phyloP scores from a whole-genome alignment of 2,329 filamentous ascomycete genomes.

The Cladosporium sp. region DNA sequence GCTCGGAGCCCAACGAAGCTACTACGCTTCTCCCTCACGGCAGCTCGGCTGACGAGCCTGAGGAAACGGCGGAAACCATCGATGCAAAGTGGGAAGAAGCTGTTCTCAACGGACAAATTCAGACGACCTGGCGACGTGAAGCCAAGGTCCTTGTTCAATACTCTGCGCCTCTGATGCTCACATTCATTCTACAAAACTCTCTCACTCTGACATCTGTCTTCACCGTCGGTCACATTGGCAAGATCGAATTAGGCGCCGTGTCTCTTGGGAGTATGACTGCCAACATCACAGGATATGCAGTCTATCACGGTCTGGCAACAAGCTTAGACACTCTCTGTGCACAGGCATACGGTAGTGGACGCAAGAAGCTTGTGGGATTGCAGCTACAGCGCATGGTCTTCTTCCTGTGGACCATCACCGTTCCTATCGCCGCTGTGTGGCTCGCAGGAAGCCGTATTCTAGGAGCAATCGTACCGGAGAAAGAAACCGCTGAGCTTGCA shows the following conservation, averaged over 20 bases:
- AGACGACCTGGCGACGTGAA: slow-evolving; percentile 88
- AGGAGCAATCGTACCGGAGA: slow-evolving; percentile 62
- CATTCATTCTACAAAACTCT: slow-evolving; percentile 47
- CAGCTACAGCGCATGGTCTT: slow-evolving; percentile 78
- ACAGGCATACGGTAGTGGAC: slow-evolving; percentile 89
- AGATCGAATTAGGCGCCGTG: slow-evolving; percentile 45
- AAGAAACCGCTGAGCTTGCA: slow-evolving; percentile 65
- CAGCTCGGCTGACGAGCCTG: slow-evolving; percentile 40
- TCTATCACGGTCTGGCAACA: slow-evolving; percentile 67
- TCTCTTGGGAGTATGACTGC: slow-evolving; percentile 47
- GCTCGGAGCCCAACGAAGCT: slow-evolving; percentile 36
- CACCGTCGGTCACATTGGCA: slow-evolving; percentile 48
- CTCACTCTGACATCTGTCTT: slow-evolving; percentile 46
- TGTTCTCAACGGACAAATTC: slow-evolving; percentile 72
- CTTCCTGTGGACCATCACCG: slow-evolving; percentile 67
- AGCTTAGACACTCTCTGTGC: slow-evolving; percentile 88
- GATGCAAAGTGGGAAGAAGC: slow-evolving; percentile 81
- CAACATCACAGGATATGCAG: slow-evolving; percentile 45
- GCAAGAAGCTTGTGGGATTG: slow-evolving; percentile 80
- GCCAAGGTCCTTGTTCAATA: slow-evolving; percentile 64
- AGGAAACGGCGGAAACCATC: slow-evolving; percentile 51
- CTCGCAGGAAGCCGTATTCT: slow-evolving; percentile 63
- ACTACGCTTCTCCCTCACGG: slow-evolving; percentile 45
- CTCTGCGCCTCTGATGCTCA: slow-evolving; percentile 43
- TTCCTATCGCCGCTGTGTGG: slow-evolving; percentile 72